Conservation (phyloP, 2,329 filamentous ascomycete species). For the Hysterium pulicare region DNA sequence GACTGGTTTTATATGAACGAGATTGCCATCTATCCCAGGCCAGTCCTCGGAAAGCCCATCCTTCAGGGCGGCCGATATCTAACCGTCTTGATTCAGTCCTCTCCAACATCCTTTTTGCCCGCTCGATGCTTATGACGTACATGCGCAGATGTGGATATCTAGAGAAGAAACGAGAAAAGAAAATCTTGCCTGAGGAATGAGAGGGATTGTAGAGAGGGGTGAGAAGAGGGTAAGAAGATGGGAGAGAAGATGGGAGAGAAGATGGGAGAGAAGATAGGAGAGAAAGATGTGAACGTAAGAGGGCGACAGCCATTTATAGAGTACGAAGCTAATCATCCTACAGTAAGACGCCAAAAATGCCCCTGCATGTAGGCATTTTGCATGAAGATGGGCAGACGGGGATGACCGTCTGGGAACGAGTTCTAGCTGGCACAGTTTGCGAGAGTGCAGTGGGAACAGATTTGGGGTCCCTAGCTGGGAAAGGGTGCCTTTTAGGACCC, state of each 20-base stretch:
- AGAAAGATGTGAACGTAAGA: constrained; percentile 1
- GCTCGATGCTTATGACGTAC: neutral
- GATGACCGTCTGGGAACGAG: constrained; percentile 1
- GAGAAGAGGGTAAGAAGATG: neutral
- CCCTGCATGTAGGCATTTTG: neutral
- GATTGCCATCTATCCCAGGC: constrained; percentile 1
- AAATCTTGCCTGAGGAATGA: neutral
- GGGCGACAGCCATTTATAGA: constrained; percentile 1
- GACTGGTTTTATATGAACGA: neutral
- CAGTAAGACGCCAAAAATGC: constrained; percentile 1
- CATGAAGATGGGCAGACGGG: neutral
- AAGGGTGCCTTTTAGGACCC: constrained; percentile 1
- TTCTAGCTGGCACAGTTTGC: constrained; percentile 1
- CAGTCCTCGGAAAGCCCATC: constrained; percentile 1
- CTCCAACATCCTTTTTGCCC: constrained; percentile 1
- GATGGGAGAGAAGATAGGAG: neutral
- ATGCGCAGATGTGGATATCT: constrained; percentile 1
- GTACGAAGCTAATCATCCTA: neutral
- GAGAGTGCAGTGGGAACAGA: constrained; percentile 2
- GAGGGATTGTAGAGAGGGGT: constrained; percentile 1
- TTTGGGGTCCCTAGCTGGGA: constrained; percentile 1
- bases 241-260: neutral
- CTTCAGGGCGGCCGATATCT: neutral
- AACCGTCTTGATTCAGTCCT: constrained; percentile 1
- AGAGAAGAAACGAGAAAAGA: constrained; percentile 1